phyloP scores from a whole-genome alignment of 139 green algal genomes.

The Chlorella sp. region DNA sequence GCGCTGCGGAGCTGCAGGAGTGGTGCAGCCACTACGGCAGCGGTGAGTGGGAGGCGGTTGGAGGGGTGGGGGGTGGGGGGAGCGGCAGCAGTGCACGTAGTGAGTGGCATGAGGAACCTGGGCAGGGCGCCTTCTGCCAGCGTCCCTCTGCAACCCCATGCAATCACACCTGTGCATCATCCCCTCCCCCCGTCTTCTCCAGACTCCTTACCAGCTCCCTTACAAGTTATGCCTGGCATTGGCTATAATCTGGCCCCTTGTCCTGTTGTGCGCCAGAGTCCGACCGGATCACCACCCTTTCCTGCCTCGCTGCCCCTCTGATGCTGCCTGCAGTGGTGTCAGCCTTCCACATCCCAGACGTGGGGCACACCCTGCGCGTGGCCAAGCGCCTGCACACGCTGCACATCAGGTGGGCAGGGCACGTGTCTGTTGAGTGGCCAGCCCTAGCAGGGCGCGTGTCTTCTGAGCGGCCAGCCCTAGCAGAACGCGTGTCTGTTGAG shows the following conservation, averaged over 20 bases:
- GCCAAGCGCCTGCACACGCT: constrained; percentile 30
- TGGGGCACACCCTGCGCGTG: constrained; percentile 35
- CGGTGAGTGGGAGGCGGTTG: background rate
- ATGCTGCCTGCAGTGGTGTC: background rate
- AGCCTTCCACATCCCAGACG: background rate
- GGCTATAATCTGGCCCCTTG: no score
- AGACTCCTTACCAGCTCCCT: background rate
- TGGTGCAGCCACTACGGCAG: constrained; percentile 62
- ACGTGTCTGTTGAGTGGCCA: no score
- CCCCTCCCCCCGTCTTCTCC: background rate
- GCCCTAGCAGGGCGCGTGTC: no score
- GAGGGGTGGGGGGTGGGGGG: background rate
- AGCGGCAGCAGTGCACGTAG: background rate
- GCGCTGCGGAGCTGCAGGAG: constrained; percentile 26
- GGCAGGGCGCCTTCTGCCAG: no score
- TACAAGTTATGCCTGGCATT: background rate
- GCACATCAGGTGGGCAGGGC: constrained; percentile 14
- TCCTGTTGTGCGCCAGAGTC: no score
- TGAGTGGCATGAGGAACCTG: background rate
- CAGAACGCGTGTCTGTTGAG: no score
- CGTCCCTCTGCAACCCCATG: background rate
- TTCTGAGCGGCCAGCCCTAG: no score
- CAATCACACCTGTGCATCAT: background rate
- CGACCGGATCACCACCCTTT: background rate
- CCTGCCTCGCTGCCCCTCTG: background rate